A percentile compares a stretch with the other conserved stretches of the same genome.
These are phyloP conservation scores for Coemansia sp. DNA, from an alignment of 192 early-diverging fungal species.

Conservation along the genomic window DNA sequence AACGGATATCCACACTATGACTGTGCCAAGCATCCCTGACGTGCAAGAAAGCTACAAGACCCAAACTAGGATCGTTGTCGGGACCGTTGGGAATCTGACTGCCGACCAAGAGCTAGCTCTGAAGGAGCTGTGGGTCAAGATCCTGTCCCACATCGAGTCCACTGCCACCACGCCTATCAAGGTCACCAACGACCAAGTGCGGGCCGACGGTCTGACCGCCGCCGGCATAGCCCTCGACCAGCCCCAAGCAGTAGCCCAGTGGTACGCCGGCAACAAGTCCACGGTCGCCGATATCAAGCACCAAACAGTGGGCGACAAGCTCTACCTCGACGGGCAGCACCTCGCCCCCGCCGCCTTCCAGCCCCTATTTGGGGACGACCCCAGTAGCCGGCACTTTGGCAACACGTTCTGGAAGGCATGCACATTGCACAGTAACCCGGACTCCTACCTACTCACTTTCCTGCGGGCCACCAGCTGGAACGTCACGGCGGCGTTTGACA, in stretches of 20 bases:
- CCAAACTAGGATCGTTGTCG: slow-evolving; percentile 8
- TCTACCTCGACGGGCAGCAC: slow-evolving; percentile 32
- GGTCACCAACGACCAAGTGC: slow-evolving; percentile 20
- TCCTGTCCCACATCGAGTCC: slow-evolving; percentile 24
- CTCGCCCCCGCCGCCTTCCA: slow-evolving; percentile 21
- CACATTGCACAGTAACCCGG: slow-evolving; percentile 56
- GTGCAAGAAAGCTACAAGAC: slow-evolving; percentile 26
- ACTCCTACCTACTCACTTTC: slow-evolving; percentile 68
- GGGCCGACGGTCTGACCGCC: not conserved
- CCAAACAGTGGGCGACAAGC: slow-evolving; percentile 32
- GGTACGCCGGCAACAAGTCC: slow-evolving; percentile 33
- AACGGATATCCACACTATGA: slow-evolving; percentile 5
- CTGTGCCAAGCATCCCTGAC: slow-evolving; percentile 6
- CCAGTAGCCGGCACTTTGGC: slow-evolving; percentile 12
- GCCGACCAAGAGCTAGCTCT: slow-evolving; percentile 26
- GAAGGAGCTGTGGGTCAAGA: slow-evolving; percentile 35
- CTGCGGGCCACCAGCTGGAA: slow-evolving; percentile 81
- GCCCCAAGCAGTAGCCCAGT: slow-evolving; percentile 11
- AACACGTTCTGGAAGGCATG: slow-evolving; percentile 42
- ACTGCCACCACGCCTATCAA: slow-evolving; percentile 23
- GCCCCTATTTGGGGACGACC: slow-evolving; percentile 35
- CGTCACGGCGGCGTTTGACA: slow-evolving; percentile 61
- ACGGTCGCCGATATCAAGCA: slow-evolving; percentile 9
- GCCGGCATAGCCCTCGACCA: slow-evolving; percentile 4
- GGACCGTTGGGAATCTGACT: slow-evolving; percentile 27